Percentiles rank a stretch among this genome's conserved stretches.
Conservation (phyloP, 2,329 filamentous ascomycete genomes). For the Trichoderma koningiopsis region DNA sequence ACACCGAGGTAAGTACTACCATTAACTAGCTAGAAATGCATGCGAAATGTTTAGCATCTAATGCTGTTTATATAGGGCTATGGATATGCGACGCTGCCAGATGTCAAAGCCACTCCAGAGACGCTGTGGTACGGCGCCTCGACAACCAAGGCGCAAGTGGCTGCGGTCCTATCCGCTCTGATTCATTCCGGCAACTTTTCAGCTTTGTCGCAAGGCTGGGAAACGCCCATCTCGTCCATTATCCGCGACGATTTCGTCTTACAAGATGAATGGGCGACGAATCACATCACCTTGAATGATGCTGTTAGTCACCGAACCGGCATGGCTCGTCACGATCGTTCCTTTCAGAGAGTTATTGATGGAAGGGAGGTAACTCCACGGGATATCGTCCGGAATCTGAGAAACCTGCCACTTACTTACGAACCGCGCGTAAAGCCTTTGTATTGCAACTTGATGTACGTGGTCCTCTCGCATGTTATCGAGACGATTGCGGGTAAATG, state of each 20-base stretch:
- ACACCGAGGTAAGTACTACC: constrained; percentile 29
- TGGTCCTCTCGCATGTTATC: constrained; percentile 48
- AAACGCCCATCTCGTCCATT: constrained; percentile 49
- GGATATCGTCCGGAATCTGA: constrained; percentile 47
- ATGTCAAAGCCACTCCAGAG: constrained; percentile 45
- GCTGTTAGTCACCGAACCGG: constrained; percentile 56
- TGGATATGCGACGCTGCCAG: constrained; percentile 37
- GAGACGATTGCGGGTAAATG: constrained; percentile 44
- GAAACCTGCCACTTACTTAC: constrained; percentile 47
- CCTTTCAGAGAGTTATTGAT: constrained; percentile 33
- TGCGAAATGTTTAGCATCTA: background rate
- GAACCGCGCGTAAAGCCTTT: constrained; percentile 49
- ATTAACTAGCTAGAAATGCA: background rate
- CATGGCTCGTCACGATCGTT: constrained; percentile 47
- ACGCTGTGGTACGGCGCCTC: constrained; percentile 60
- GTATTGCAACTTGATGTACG: constrained; percentile 57
- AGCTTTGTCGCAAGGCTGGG: constrained; percentile 45
- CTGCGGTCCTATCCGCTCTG: constrained; percentile 50
- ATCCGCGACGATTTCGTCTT: constrained; percentile 57
- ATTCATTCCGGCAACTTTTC: constrained; percentile 47
- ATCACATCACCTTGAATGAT: constrained; percentile 56
- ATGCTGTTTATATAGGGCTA: constrained; percentile 31
- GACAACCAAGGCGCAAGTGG: constrained; percentile 58
- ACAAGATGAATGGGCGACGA: constrained; percentile 48
- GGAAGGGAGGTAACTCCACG: constrained; percentile 36